Evolutionary conservation across 306 rosid species (phyloP).

Genomic region (Medicago truncatula): DNA sequence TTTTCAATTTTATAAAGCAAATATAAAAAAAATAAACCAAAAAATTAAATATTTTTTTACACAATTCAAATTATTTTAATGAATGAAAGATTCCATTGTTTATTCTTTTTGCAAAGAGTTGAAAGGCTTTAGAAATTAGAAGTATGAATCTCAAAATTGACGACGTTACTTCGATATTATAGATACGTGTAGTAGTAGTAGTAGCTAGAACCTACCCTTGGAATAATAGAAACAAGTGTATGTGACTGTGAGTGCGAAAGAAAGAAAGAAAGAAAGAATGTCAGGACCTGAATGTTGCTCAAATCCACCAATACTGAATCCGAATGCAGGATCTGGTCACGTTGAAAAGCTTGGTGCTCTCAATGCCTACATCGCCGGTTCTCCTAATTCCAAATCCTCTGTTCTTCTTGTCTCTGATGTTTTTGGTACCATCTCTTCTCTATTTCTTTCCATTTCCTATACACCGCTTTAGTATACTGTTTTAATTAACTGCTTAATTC

Average conservation of each 20-base stretch:
- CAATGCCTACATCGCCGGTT: slow-evolving; percentile 56
- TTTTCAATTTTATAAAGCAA: no score
- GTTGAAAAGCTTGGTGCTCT: slow-evolving; percentile 59
- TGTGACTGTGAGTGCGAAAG: no score
- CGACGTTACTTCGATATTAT: no score
- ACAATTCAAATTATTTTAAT: no score
- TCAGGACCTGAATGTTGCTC: slow-evolving; percentile 71
- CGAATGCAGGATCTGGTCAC: slow-evolving; percentile 58
- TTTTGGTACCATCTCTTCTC: slow-evolving; percentile 44
- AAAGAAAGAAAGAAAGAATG: slow-evolving; percentile 46
- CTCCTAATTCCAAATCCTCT: slow-evolving; percentile 59
- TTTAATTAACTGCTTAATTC: neutral
- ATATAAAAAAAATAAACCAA: no score
- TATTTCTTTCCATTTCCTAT: neutral
- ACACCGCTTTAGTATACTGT: neutral
- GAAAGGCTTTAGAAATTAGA: no score
- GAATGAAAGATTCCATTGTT: no score
- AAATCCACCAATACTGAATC: slow-evolving; percentile 67
- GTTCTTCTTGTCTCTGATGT: slow-evolving; percentile 63
- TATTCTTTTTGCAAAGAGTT: no score
- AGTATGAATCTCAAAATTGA: no score
- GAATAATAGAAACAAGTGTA: no score
- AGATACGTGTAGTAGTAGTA: neutral
- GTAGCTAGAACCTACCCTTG: neutral
- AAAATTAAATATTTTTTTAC: no score